Base-by-base conservation (phyloP, 345 rosid species). In the Salix dunnii region DNA sequence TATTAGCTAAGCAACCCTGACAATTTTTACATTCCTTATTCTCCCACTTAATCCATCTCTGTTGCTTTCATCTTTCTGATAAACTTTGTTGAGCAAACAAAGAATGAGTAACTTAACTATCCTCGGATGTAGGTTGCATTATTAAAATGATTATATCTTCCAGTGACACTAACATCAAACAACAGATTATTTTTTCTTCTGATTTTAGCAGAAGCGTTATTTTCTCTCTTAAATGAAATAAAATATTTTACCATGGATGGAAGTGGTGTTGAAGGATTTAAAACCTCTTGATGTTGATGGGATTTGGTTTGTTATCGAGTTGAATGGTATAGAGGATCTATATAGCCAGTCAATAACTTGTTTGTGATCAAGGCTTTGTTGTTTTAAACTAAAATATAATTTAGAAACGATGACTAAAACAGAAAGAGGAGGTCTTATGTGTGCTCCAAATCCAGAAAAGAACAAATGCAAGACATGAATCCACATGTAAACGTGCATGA, bases 391-490 rank as follows among this genome's bases (percentile, higher is more conserved):
- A 55, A 55, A 55, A 46, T 46, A 3, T 12, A 0, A 2, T 46
- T 3, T 46, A n/a, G 62, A 58, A 58, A 58, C 1, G 13, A 23
- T 58, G 12, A 23, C 28, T n/a, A 58, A n/a, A n/a, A n/a, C 63
- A 58, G 63, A n/a, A 58, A 10, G 63, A 58, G 28, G 28, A 55
- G 28, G 14, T 3, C 12, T 58, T 58, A 10, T 28, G 3, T 0
- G 25, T 58, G 14, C 25, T 58, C 25, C 70, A 33, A 48, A 58
- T 25, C 51, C 76, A 40, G 20, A 6, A 23, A 76, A 14, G 13
- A 14, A 42, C 7, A 31, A 58, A 74, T 48, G 77, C 58, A 77
- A 66, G 53, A 40, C 35, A 28, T 68, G 75, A 64, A 61, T 27
- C 55, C 33, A 27, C 16, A 16, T 11, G 10, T 72, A 40, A 48